These are phyloP conservation scores for Pseudogymnoascus sp. DNA, from an alignment of 2,329 filamentous ascomycete species.

Conservation along the genomic window DNA sequence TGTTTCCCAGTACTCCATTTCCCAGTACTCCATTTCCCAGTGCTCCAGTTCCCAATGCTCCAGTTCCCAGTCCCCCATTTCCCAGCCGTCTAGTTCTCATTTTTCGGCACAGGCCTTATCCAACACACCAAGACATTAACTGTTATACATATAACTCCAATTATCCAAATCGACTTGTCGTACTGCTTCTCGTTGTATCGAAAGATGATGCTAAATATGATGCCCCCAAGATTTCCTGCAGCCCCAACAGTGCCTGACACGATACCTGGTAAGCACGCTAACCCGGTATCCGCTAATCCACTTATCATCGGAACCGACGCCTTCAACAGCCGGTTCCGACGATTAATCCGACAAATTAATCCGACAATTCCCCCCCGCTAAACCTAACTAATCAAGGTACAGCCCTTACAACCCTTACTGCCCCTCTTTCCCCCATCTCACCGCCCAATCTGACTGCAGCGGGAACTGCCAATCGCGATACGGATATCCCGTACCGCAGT, in stretches of 20 bases:
- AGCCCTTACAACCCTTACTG: not conserved
- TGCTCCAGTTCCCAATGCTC: no score
- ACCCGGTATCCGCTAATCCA: no score
- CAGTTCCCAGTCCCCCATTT: no score
- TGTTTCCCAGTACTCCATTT: no score
- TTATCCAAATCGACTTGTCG: slow-evolving; percentile 67
- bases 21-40: no score
- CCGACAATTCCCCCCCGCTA: no score
- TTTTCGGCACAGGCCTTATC: slow-evolving; percentile 44
- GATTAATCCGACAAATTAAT: no score
- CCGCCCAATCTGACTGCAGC: not conserved
- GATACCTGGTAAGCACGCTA: slow-evolving; percentile 37
- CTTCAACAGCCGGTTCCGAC: no score
- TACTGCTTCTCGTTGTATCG: slow-evolving; percentile 65
- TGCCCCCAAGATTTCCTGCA: slow-evolving; percentile 73
- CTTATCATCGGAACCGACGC: no score
- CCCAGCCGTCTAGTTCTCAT: no score
- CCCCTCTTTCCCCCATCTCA: not conserved
- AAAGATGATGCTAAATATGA: slow-evolving; percentile 76
- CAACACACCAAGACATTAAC: slow-evolving; percentile 60
- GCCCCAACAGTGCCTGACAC: slow-evolving; percentile 72
- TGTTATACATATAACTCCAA: slow-evolving; percentile 65
- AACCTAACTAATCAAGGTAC: not conserved
- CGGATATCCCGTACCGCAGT: not conserved
- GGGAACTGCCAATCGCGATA: slow-evolving; percentile 8